A percentile compares a stretch with the other conserved stretches of the same genome.
Conservation (phyloP, 1,284 basidiomycete genomes). For the Pseudozyma sp. region DNA sequence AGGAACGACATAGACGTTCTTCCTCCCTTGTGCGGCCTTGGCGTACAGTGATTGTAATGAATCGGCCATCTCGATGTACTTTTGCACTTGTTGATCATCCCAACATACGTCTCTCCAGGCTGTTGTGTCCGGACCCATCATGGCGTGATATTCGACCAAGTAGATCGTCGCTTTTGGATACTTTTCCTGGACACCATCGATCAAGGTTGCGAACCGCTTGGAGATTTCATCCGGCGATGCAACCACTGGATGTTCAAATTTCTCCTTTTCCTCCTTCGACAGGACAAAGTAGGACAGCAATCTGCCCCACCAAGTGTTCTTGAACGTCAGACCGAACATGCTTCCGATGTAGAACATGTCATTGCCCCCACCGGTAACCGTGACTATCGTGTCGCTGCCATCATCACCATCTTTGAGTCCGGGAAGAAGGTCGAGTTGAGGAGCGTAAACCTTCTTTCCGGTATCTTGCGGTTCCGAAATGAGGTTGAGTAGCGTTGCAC, state of each 20-base stretch:
- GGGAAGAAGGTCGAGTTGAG: constrained; percentile 16
- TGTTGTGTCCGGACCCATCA: constrained; percentile 22
- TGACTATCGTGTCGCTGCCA: constrained; percentile 24
- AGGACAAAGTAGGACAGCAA: constrained; percentile 11
- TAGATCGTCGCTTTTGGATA: constrained; percentile 20
- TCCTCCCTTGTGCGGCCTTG: constrained; percentile 10
- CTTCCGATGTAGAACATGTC: constrained; percentile 39
- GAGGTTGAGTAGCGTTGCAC: constrained; percentile 29
- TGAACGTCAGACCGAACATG: constrained; percentile 30
- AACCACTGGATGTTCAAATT: constrained; percentile 8
- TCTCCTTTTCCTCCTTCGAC: constrained; percentile 6
- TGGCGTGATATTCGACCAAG: constrained; percentile 34
- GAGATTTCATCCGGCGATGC: constrained; percentile 13
- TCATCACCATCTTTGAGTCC: constrained; percentile 2
- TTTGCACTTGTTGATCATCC: constrained; percentile 12
- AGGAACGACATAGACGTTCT: constrained; percentile 18
- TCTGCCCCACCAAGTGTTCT: constrained; percentile 24
- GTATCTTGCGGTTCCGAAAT: constrained; percentile 20
- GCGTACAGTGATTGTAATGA: constrained; percentile 18
- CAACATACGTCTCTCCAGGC: constrained; percentile 12
- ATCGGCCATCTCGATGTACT: constrained; percentile 14
- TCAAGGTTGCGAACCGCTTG: constrained; percentile 9
- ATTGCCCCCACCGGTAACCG: constrained; percentile 30
- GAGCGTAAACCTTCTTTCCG: constrained; percentile 19
- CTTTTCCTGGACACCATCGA: constrained; percentile 16